Base-by-base conservation (phyloP, 257 asterid species). In the Vinca minor region DNA sequence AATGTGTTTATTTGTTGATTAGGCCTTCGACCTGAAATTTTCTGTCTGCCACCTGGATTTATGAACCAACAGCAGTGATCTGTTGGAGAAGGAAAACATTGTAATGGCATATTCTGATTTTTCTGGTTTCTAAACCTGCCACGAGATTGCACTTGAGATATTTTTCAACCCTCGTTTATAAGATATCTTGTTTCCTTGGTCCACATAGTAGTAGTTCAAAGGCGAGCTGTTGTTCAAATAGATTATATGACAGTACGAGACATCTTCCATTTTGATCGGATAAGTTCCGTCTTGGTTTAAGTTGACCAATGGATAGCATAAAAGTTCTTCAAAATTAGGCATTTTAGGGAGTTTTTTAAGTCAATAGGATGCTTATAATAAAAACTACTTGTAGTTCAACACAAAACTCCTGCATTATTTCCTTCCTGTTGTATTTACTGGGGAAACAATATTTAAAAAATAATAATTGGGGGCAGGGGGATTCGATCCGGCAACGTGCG, bases 381-480 rank as follows among this genome's bases (percentile, higher is more conserved):
- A 8, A 13, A n/a, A 47, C 53, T 46, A 17, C 14, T 17, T 18
- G 28, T 5, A 28, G 28, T 41, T 41, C 46, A 41, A 2, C 3
- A 41, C 17, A 48, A n/a, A 47, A 8, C 55, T n/a, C 20, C 55
- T 21, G 55, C 55, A 21, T 48, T 48, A 28, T 6, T 3, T 23
- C 49, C 3, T 3, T 29, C 23, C n/a, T n/a, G 96, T 96, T 91
- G 61, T 49, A 36, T 21, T 9, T 26, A 49, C 21, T 21, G 15
- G 14, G n/a, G n/a, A n/a, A n/a, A n/a, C n/a, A n/a, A n/a, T n/a
- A n/a, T n/a, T n/a, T n/a, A n/a, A n/a, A n/a, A n/a, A n/a, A n/a
- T n/a, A n/a, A n/a, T n/a, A n/a, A n/a, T n/a, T n/a, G n/a, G n/a
- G n/a, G n/a, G n/a, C n/a, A n/a, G n/a, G n/a, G n/a, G n/a, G n/a